A percentile compares a stretch with the other conserved stretches of the same genome.
Conservation (phyloP, 768 basidiomycete species). For the Trametes gibbosa region DNA sequence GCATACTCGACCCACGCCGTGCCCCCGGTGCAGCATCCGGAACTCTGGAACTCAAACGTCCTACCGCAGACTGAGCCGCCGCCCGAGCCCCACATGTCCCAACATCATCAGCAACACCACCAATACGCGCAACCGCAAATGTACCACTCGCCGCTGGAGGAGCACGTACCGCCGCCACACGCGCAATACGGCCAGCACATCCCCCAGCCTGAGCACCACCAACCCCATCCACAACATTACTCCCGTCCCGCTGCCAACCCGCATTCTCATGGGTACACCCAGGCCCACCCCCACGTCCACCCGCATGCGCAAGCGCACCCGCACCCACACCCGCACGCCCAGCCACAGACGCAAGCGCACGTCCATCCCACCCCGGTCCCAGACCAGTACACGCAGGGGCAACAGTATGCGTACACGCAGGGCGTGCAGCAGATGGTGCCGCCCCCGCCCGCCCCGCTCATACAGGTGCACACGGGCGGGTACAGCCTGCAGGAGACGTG, state of each 20-base stretch:
- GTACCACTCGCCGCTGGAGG: neutral
- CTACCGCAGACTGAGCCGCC: neutral
- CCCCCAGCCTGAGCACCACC: neutral
- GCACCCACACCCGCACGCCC: slow-evolving; percentile 5
- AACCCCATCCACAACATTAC: neutral
- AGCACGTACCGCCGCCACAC: neutral
- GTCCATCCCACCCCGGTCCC: neutral
- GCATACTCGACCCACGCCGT: slow-evolving; percentile 1
- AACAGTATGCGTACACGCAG: slow-evolving; percentile 21
- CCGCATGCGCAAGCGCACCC: neutral
- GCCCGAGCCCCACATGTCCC: neutral
- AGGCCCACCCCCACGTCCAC: neutral
- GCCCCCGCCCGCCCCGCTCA: slow-evolving; percentile 23
- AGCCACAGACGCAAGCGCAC: slow-evolving; percentile 13
- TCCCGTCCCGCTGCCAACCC: no score
- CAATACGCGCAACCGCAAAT: neutral
- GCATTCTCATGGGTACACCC: no score
- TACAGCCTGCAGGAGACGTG: slow-evolving; percentile 70
- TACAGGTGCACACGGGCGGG: slow-evolving; percentile 48
- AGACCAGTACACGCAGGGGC: slow-evolving; percentile 19
- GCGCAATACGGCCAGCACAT: neutral
- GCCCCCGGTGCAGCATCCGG: slow-evolving; percentile 2
- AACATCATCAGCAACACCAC: neutral
- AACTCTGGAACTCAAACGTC: slow-evolving; percentile 8
- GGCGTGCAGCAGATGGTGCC: slow-evolving; percentile 14